Percentiles rank a stretch among this genome's conserved stretches.
phyloP scores from a whole-genome alignment of 2,329 filamentous ascomycete species.

The Rutstroemia sp. region DNA sequence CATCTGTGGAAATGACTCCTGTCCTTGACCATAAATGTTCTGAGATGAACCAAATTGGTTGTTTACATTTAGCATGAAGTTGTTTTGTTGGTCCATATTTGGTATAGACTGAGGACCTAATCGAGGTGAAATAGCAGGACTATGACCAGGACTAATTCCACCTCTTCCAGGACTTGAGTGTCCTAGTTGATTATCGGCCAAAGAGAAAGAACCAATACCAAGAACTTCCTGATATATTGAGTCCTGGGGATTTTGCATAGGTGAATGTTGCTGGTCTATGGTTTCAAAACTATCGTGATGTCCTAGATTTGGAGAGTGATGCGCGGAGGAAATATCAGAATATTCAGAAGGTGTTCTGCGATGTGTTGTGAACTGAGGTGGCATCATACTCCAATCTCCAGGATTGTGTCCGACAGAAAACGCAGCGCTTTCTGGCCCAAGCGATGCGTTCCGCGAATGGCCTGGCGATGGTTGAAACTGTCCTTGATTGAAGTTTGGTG shows the following conservation, averaged over 20 bases:
- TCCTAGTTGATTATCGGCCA: slow-evolving; percentile 55
- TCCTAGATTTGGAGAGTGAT: slow-evolving; percentile 73
- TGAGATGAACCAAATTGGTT: slow-evolving; percentile 40
- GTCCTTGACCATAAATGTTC: slow-evolving; percentile 42
- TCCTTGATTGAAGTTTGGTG: slow-evolving; percentile 26
- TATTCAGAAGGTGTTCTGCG: slow-evolving; percentile 82
- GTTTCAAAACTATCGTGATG: slow-evolving; percentile 74
- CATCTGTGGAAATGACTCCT: slow-evolving; percentile 40
- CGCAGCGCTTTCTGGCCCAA: slow-evolving; percentile 32
- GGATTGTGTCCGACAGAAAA: slow-evolving; percentile 44
- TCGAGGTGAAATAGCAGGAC: slow-evolving; percentile 57
- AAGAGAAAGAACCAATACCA: slow-evolving; percentile 70
- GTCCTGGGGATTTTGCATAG: slow-evolving; percentile 70
- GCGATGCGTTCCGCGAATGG: slow-evolving; percentile 28
- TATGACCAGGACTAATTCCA: slow-evolving; percentile 68
- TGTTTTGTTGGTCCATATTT: slow-evolving; percentile 39
- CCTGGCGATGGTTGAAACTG: slow-evolving; percentile 27
- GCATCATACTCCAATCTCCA: slow-evolving; percentile 51
- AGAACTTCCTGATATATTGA: slow-evolving; percentile 71
- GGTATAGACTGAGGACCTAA: slow-evolving; percentile 50
- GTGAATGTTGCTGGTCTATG: slow-evolving; percentile 66
- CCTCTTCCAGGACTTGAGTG: slow-evolving; percentile 59
- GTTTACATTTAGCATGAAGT: slow-evolving; percentile 39
- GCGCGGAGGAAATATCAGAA: slow-evolving; percentile 81
- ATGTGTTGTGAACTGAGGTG: slow-evolving; percentile 67